A percentile compares a stretch with the other conserved stretches of the same genome.
phyloP scores from a whole-genome alignment of 1,284 basidiomycete genomes.

The Cronartium ribicola region DNA sequence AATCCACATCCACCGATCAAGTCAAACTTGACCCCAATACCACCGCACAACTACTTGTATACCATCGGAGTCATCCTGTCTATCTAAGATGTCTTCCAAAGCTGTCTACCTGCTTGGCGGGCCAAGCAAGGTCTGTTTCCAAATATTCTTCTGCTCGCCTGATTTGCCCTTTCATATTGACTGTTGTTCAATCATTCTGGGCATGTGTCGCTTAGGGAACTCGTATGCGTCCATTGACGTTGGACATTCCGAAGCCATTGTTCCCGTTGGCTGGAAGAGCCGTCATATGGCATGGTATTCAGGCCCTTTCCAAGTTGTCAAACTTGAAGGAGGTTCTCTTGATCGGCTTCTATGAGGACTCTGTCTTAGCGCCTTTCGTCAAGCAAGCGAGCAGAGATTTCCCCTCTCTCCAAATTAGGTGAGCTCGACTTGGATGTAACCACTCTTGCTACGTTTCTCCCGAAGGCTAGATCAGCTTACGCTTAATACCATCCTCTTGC shows the following conservation, averaged over 20 bases:
- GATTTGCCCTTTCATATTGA: background rate
- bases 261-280: slow-evolving; percentile 55
- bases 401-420: slow-evolving; percentile 55
- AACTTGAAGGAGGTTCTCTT: slow-evolving; percentile 56
- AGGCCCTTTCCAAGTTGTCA: slow-evolving; percentile 55
- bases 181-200: background rate
- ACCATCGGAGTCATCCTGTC: no score
- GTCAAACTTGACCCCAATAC: no score
- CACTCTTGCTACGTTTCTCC: background rate
- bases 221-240: slow-evolving; percentile 56
- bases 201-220: slow-evolving; percentile 49
- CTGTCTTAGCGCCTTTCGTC: slow-evolving; percentile 55
- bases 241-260: slow-evolving; percentile 54
- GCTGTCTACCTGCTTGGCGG: slow-evolving; percentile 42
- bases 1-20: no score
- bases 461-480: background rate
- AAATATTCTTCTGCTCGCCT: background rate
- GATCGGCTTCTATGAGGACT: slow-evolving; percentile 58
- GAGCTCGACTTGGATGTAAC: slow-evolving; percentile 13
- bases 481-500: slow-evolving; percentile 5
- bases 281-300: slow-evolving; percentile 57
- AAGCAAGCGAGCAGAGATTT: slow-evolving; percentile 56
- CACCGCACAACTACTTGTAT: no score
- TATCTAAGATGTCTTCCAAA: slow-evolving; percentile 31
- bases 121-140: slow-evolving; percentile 34